Conservation (phyloP, 176 grass and related monocot species). For the Musa beccarii region DNA sequence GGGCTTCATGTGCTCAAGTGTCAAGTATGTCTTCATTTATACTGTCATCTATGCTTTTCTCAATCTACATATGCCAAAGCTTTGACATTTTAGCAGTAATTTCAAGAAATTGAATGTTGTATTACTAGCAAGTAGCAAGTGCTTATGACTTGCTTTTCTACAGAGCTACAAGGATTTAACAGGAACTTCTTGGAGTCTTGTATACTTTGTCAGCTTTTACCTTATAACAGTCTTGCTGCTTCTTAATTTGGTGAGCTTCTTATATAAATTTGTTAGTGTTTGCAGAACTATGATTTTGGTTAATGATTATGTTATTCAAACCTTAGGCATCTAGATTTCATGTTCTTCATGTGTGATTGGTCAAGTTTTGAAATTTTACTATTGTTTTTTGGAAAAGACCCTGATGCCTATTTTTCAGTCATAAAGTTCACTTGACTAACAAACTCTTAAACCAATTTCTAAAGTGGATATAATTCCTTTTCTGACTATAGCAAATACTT, state of each 20-base stretch:
- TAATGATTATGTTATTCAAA: neutral
- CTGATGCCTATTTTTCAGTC: no score
- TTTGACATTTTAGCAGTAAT: neutral
- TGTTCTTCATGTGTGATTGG: no score
- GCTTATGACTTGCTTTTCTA: slow-evolving; percentile 15
- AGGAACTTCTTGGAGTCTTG: slow-evolving; percentile 79
- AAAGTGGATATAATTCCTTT: no score
- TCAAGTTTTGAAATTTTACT: no score
- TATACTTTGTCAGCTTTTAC: slow-evolving; percentile 97
- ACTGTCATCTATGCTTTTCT: neutral
- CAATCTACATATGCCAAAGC: neutral
- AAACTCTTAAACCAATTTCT: no score
- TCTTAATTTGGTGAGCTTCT: slow-evolving; percentile 81
- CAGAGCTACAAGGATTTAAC: slow-evolving; percentile 90
- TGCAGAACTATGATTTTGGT: neutral
- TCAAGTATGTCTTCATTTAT: neutral
- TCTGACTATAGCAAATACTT: no score
- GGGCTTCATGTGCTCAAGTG: no score
- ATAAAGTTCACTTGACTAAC: no score
- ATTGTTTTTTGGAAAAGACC: no score
- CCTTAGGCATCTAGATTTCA: neutral
- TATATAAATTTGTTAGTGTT: neutral
- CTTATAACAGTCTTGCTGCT: slow-evolving; percentile 76
- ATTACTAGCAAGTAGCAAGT: neutral
- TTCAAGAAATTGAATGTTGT: neutral